Evolutionary conservation across 2,329 filamentous ascomycete genomes (phyloP), one percentile per base, ranked within the genome.

Genomic region (Ilyonectria mors-panacis): DNA sequence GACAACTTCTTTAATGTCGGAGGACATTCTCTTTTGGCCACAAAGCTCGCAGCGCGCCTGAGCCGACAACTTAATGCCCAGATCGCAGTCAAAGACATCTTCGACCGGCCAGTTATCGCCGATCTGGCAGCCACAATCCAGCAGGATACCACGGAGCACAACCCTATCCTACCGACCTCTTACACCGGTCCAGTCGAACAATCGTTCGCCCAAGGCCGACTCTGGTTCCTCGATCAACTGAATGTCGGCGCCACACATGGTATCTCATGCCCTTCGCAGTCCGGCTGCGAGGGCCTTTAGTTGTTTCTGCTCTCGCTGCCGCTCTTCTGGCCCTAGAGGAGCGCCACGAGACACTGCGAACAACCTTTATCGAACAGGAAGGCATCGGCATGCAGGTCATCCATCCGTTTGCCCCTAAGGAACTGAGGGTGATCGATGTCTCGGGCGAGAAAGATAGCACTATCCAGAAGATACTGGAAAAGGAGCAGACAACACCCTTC

Each of bases 1-100:
- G 78, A 76, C 53, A 69, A 67, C 21, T 78, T 78, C 59, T 76
- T 78, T 58, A 61, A 62, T 5, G 65, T 78, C 0, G 76, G 76
- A 2, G 76, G 76, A 1, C 68, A 77, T 48, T 78, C 76, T 0
- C 66, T 77, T 21, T 45, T 54, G 0, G 73, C 75, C 1, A 77
- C 75, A 63, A 73, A 66, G 39, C 70, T 87, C 2, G 85, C 85
- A 6, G 13, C 12, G 37, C 37, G 37, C 17, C 6, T 17, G 6
- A 39, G 12, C 37, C 13, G 12, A 13, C 12, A 1, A 26, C n/a
- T 81, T 81, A 2, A 76, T 83, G 37, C 75, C 78, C 23, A 75
- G 80, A 26, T 87, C 17, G 82, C 78, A 1, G 85, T 87, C 0
- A 80, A 81, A 1, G 79, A 83, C 28, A 81, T 86, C 21, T 86